phyloP scores from a whole-genome alignment of 108 stramenopile species.

The Cyclotella baltica region DNA sequence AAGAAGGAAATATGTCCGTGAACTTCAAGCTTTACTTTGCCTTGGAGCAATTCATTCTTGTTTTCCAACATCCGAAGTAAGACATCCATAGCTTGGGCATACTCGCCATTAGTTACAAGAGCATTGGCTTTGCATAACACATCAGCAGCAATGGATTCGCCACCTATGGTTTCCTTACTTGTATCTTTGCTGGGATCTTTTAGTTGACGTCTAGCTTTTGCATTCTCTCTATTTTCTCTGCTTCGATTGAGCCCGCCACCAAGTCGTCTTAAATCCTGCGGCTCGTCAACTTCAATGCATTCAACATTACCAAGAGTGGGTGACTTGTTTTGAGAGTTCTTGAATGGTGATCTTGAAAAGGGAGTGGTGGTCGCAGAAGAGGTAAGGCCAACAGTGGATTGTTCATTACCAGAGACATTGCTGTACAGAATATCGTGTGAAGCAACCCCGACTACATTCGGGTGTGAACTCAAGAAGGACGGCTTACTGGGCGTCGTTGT shows the following conservation, averaged over 20 bases:
- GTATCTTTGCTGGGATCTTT: neutral
- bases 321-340: neutral
- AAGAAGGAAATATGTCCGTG: slow-evolving; percentile 41
- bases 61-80: slow-evolving; percentile 39
- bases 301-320: slow-evolving; percentile 4
- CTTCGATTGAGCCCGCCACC: slow-evolving; percentile 20
- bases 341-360: slow-evolving; percentile 42
- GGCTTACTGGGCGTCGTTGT: slow-evolving; percentile 41
- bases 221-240: slow-evolving; percentile 27
- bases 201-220: slow-evolving; percentile 12
- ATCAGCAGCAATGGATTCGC: neutral
- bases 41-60: slow-evolving; percentile 18
- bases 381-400: neutral
- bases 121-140: slow-evolving; percentile 30
- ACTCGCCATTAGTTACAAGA: slow-evolving; percentile 24
- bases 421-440: slow-evolving; percentile 80
- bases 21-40: slow-evolving; percentile 35
- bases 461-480: slow-evolving; percentile 57
- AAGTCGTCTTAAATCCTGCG: slow-evolving; percentile 24
- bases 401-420: neutral
- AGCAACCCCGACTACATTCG: slow-evolving; percentile 73
- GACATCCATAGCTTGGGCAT: slow-evolving; percentile 40
- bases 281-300: neutral
- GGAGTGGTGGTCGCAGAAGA: slow-evolving; percentile 17
- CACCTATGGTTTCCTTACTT: neutral